Evolutionary conservation across 2,329 filamentous ascomycete species (phyloP).

Genomic region (Pleomassaria siparia): DNA sequence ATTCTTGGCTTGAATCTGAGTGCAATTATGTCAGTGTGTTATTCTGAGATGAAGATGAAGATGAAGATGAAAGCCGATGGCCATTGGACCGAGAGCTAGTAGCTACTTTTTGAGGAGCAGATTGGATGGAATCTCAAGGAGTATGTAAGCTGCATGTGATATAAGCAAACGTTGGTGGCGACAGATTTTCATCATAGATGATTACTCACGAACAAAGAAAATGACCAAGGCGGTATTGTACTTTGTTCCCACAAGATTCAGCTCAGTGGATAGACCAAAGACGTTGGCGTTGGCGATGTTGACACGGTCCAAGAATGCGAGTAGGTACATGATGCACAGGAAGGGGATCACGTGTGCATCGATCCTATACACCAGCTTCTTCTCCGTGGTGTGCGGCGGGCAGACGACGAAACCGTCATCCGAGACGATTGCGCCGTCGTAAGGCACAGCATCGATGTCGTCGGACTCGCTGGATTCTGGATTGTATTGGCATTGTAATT

Average conservation of each 20-base stretch:
- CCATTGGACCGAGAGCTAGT: neutral
- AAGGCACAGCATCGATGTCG: slow-evolving; percentile 18
- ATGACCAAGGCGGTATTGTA: slow-evolving; percentile 57
- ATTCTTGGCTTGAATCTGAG: slow-evolving; percentile 49
- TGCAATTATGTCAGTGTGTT: neutral
- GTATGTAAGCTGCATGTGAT: slow-evolving; percentile 44
- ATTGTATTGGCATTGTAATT: neutral
- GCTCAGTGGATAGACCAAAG: slow-evolving; percentile 51
- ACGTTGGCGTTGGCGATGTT: slow-evolving; percentile 59
- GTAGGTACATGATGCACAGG: slow-evolving; percentile 54
- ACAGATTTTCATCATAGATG: neutral
- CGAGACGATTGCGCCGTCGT: slow-evolving; percentile 39
- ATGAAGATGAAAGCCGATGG: neutral
- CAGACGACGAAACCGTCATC: slow-evolving; percentile 46
- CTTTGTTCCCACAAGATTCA: slow-evolving; percentile 46
- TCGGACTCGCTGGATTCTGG: slow-evolving; percentile 2
- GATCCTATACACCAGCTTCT: slow-evolving; percentile 48
- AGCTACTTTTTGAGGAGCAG: slow-evolving; percentile 51
- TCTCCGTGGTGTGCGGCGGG: slow-evolving; percentile 53
- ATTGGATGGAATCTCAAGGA: slow-evolving; percentile 57
- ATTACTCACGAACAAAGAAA: slow-evolving; percentile 50
- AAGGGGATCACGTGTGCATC: slow-evolving; percentile 53
- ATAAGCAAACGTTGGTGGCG: neutral
- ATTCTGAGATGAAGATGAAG: neutral
- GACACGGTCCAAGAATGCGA: slow-evolving; percentile 53